Base-by-base conservation (phyloP, 148 eudicot genomes). In the Amaranthus palmeri region DNA sequence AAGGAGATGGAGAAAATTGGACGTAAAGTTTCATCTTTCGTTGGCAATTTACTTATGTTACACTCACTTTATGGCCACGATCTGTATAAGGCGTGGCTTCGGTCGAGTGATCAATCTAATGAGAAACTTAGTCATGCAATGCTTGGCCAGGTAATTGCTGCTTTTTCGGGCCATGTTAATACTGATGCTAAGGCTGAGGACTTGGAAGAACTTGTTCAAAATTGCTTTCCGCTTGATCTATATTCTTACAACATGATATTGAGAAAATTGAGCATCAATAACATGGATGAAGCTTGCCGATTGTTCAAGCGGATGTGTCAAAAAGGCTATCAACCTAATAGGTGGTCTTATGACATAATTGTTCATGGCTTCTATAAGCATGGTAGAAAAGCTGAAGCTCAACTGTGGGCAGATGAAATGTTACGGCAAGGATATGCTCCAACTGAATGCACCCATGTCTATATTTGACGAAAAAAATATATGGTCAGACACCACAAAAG, bases 181-280 rank as follows among this genome's bases (percentile, higher is more conserved):
- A 71, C 25, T 17, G 56, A 76, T 44, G 44, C 48, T 64, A 76
- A 76, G 50, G 71, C 78, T 10, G 81, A 79, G 78, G 83, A 81
- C 50, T 67, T 86, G 80, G 95, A 88, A 81, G 81, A 84, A 62
- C 68, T 82, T 55, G 72, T 87, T 62, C 51, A 74, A 51, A 77
- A 79, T 48, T 83, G 87, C 81, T 93, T 93, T 73, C 88, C 80
- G 40, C 81, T 80, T 46, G 85, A 90, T 75, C 54, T 79, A 4
- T 90, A 55, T 74, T 83, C 96, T 5, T 85, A 85, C 68, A 90
- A 93, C 81, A 64, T 93, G 80, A 42, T 93, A 77, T 65, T 93
- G 59, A 84, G 83, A 85, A 93, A 68, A 83, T 72, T 85, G 58
- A 78, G 80, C 80, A 60, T 58, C 13, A 65, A 70, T 2, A 75